These are phyloP conservation scores for Kitagawia praeruptora DNA, from an alignment of 129 eudicot genomes.

Conservation along the genomic window DNA sequence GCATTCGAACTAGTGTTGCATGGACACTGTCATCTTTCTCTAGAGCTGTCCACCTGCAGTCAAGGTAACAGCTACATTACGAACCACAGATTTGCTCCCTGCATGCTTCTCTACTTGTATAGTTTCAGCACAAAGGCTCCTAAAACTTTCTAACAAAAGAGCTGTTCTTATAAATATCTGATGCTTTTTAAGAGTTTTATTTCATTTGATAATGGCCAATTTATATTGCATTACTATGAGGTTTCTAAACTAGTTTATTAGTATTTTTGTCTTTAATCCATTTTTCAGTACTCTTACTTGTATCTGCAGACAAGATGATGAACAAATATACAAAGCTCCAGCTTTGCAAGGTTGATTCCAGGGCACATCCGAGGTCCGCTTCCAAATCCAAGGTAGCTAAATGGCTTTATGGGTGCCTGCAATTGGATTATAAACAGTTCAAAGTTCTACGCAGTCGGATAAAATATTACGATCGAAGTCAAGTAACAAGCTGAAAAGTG, in stretches of 20 bases:
- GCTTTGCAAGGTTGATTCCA: constrained; percentile 73
- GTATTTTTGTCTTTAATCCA: background rate
- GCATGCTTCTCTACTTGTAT: background rate
- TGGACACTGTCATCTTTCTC: constrained; percentile 67
- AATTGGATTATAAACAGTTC: constrained; percentile 10
- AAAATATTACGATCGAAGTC: background rate
- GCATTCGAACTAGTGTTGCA: constrained; percentile 83
- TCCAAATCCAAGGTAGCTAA: constrained; percentile 74
- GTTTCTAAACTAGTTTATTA: no score
- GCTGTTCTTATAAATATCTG: background rate
- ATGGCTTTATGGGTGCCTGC: constrained; percentile 68
- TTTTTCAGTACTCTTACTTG: constrained; percentile 33
- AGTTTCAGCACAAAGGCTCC: no score
- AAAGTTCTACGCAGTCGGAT: background rate
- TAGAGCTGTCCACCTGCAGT: constrained; percentile 66
- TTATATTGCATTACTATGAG: background rate
- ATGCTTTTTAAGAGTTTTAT: background rate
- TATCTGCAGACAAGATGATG: constrained; percentile 74
- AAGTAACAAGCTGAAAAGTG: background rate
- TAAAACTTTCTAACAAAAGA: background rate
- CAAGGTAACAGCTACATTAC: constrained; percentile 1
- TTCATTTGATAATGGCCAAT: no score
- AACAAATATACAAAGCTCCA: constrained; percentile 63
- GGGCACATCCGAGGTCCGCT: constrained; percentile 82
- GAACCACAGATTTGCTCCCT: background rate